Evolutionary conservation across 768 basidiomycete species (phyloP).

Genomic region (Tulasnella sp.): DNA sequence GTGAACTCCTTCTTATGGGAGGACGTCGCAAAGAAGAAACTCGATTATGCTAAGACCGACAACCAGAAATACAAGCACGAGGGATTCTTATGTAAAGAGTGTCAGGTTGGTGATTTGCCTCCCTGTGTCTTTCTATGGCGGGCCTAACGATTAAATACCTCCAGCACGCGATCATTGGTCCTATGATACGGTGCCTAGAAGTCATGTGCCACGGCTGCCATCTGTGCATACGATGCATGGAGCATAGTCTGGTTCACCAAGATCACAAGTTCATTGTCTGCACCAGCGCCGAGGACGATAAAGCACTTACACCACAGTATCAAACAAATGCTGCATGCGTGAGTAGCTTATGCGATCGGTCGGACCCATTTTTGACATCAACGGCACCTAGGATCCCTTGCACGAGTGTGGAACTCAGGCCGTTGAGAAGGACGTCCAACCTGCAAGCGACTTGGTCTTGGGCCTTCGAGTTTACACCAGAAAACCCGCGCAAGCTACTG

Average conservation of each 20-base stretch:
- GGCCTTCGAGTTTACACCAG: slow-evolving; percentile 7
- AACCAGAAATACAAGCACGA: neutral
- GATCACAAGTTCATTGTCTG: neutral
- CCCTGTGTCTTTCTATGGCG: neutral
- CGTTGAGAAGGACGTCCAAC: neutral
- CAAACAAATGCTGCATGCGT: neutral
- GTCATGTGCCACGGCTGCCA: neutral
- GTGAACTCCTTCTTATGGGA: neutral
- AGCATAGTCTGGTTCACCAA: neutral
- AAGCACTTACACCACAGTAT: neutral
- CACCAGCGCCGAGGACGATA: neutral
- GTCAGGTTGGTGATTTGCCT: neutral
- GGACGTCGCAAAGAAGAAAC: neutral
- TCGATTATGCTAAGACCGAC: neutral
- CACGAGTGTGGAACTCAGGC: neutral
- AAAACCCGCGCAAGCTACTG: neutral
- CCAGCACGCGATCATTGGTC: neutral
- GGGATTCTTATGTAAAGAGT: neutral
- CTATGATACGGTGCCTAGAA: neutral
- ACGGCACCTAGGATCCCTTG: no score
- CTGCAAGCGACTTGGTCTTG: neutral
- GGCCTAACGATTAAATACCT: neutral
- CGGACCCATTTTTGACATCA: no score
- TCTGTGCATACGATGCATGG: neutral
- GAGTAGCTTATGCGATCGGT: neutral